Evolutionary conservation across 768 basidiomycete species (phyloP).

Genomic region (Tylopilus felleus): DNA sequence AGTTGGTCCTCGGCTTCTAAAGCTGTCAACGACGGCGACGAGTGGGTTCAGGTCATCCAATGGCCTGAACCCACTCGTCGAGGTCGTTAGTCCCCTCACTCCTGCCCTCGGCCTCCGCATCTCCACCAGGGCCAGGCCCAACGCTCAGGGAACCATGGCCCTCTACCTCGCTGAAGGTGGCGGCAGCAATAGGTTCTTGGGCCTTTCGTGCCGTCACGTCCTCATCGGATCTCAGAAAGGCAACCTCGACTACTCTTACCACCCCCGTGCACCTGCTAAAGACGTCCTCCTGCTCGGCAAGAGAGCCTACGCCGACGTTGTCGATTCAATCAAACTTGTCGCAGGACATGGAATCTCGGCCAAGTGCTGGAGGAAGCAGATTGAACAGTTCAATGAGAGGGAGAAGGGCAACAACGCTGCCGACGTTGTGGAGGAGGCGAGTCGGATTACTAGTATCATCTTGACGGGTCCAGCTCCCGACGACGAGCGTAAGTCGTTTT

Average conservation of each 20-base stretch:
- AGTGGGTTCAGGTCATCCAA: too few relatives aligned
- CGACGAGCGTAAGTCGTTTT: too few relatives aligned
- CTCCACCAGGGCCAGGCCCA: not conserved
- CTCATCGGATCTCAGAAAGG: not conserved
- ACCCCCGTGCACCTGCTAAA: not conserved
- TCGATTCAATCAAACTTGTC: not conserved
- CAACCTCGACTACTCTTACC: not conserved
- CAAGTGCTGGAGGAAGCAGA: not conserved
- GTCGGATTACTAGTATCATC: too few relatives aligned
- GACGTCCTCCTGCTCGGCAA: not conserved
- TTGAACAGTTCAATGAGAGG: not conserved
- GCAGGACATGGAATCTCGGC: not conserved
- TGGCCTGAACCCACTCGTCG: not conserved
- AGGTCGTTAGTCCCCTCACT: not conserved
- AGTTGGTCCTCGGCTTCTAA: not conserved
- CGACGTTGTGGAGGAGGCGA: not conserved
- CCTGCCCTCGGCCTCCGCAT: not conserved
- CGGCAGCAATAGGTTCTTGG: not conserved
- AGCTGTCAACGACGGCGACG: too few relatives aligned
- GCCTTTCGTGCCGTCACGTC: not conserved
- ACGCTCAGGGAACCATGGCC: not conserved
- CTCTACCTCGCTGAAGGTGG: not conserved
- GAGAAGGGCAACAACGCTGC: not conserved
- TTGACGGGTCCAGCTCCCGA: too few relatives aligned
- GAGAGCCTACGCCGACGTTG: not conserved